Evolutionary conservation across 768 basidiomycete genomes (phyloP).

Genomic region (Leccinum broughii): DNA sequence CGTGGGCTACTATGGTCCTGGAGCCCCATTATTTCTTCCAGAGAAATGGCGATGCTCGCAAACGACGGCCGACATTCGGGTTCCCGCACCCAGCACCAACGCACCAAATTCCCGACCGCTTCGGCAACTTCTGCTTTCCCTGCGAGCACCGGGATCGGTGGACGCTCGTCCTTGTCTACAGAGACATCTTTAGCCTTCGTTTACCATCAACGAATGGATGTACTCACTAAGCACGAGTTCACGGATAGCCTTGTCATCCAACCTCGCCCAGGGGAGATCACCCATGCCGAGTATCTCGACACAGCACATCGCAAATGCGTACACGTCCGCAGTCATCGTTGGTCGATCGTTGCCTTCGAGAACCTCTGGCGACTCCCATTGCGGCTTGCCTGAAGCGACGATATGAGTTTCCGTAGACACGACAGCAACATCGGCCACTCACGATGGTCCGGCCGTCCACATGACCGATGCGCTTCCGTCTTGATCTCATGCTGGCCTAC

Average conservation of each 20-base stretch:
- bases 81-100: constrained; percentile 56
- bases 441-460: constrained; percentile 51
- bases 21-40: constrained; percentile 47
- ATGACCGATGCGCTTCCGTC: constrained; percentile 64
- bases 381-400: too few relatives aligned
- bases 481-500: constrained; percentile 85
- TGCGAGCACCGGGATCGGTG: constrained; percentile 42
- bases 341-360: constrained; percentile 47
- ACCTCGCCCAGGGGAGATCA: constrained; percentile 54
- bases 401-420: neutral
- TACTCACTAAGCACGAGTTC: constrained; percentile 51
- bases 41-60: constrained; percentile 42
- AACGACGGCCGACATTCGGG: constrained; percentile 57
- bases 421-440: neutral
- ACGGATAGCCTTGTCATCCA: constrained; percentile 52
- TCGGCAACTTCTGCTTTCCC: constrained; percentile 34
- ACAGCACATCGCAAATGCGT: constrained; percentile 67
- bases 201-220: constrained; percentile 3
- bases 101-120: constrained; percentile 45
- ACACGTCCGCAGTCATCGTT: constrained; percentile 63
- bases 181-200: neutral
- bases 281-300: constrained; percentile 65
- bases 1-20: constrained; percentile 26
- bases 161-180: constrained; percentile 52
- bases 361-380: constrained; percentile 72